Percentiles rank a stretch among this genome's conserved stretches.
Evolutionary conservation across 768 basidiomycete genomes (phyloP).

Genomic region (Naganishia onofrii): DNA sequence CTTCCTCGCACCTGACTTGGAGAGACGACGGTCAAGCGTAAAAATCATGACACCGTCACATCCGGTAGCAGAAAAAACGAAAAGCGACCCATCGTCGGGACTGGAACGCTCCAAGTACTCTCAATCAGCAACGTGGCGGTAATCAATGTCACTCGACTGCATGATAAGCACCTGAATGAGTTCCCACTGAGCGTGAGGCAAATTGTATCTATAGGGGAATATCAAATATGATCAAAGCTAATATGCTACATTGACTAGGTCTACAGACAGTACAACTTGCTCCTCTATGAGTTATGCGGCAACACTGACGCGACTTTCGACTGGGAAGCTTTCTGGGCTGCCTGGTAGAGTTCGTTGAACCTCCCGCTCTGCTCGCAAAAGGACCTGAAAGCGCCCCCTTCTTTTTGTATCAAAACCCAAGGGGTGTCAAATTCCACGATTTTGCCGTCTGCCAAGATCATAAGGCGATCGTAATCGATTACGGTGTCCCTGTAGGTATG

Average conservation of each 20-base stretch:
- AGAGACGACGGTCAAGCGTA: not conserved
- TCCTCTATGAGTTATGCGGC: not conserved
- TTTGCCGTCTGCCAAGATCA: constrained; percentile 51
- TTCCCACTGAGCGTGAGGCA: not conserved
- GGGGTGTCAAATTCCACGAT: constrained; percentile 51
- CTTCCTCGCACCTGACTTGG: not conserved
- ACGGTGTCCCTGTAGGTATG: constrained; percentile 41
- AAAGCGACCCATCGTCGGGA: not conserved
- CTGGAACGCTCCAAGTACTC: not conserved
- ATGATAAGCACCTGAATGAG: not conserved
- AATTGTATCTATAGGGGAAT: not conserved
- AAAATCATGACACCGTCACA: not conserved
- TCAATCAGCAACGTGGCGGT: not conserved
- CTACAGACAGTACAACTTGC: constrained; percentile 9
- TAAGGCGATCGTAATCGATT: constrained; percentile 52
- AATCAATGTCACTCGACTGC: not conserved
- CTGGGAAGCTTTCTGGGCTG: constrained; percentile 38
- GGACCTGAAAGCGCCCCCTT: constrained; percentile 44
- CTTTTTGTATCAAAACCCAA: constrained; percentile 47
- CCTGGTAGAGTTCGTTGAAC: constrained; percentile 46
- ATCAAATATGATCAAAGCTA: not conserved
- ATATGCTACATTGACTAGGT: not conserved
- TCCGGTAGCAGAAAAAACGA: not conserved
- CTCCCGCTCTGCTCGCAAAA: constrained; percentile 50
- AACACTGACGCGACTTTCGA: constrained; percentile 1